Evolutionary conservation across 106 monocot species (phyloP).

Genomic region (Agapanthus africanus): DNA sequence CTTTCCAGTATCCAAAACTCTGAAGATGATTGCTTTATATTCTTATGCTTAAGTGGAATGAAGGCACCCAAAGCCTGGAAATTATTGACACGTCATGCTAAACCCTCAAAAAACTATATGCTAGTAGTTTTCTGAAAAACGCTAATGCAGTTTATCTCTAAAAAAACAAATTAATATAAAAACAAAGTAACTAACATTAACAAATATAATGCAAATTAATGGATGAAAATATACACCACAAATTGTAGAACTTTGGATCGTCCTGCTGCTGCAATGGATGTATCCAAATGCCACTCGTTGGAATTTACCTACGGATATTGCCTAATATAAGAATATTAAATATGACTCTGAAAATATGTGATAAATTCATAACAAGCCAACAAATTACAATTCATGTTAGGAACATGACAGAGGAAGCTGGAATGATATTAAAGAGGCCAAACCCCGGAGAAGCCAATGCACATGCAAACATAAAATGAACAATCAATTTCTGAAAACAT

Average conservation of each 20-base stretch:
- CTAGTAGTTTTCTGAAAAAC: background rate
- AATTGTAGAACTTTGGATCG: conserved; percentile 96
- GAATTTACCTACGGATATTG: conserved; percentile 79
- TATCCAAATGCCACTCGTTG: conserved; percentile 99
- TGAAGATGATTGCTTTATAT: background rate
- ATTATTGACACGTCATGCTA: background rate
- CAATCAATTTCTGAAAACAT: no score
- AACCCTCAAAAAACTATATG: conserved; percentile 1
- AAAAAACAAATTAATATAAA: background rate
- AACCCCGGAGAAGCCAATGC: background rate
- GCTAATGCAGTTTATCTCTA: background rate
- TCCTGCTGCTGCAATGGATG: conserved; percentile 75
- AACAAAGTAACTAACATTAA: no score
- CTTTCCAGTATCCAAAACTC: background rate
- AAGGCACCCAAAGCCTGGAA: no score
- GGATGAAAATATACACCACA: conserved; percentile 88
- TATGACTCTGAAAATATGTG: no score
- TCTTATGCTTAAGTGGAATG: background rate
- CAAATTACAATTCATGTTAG: background rate
- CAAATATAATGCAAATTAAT: no score
- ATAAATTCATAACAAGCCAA: no score
- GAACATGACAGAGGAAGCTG: background rate
- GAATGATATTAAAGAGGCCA: background rate
- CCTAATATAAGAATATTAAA: conserved; percentile 52
- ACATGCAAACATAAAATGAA: background rate